Base-by-base conservation (phyloP, 495 filamentous ascomycete genomes). In the Neurospora cerealis region DNA sequence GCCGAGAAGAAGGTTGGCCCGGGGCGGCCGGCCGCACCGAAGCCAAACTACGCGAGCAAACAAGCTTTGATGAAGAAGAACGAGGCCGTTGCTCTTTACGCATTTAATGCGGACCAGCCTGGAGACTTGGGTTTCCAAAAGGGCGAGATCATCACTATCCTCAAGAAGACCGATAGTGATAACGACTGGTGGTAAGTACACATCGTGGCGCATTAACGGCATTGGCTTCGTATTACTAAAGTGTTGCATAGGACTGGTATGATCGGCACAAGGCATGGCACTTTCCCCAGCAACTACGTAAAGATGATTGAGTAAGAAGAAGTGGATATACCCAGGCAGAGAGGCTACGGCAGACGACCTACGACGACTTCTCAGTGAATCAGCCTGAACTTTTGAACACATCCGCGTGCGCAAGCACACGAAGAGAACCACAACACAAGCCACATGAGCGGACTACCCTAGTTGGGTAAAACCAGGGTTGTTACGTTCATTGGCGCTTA, bases 121-220 rank as follows among this genome's bases (percentile, higher is more conserved):
- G 96, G 96, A 32, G 96, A 99, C 80, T 82, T 99, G 73, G 92
- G 90, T 0, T 98, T 98, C 86, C 97, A 96, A 86, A 98, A 99
- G 85, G 96, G 96, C 24, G 96, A 99, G 41, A 83, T 98, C 70
- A 97, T 99, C 75, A 98, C 95, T n/a, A 96, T 99, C 72, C 82
- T 95, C 24, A 98, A 99, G 85, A 92, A 93, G 80, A 98, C 96
- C n/a, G 93, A 99, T 0, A 94, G 89, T 75, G 91, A 92, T 74
- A 91, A 90, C 11, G 94, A 97, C 81, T 96, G 95, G 89, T 98
- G 94, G 94, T 93, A 84, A 78, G 87, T 85, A 10, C 37, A 36
- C 9, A 17, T 15, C 17, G 9, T 40, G 42, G 24, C 21, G 36
- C 4, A 36, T 46, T 62, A 38, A 69, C 19, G 36, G 39, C 28